Percentiles rank a stretch among this genome's conserved stretches.
phyloP scores from a whole-genome alignment of 2,329 filamentous ascomycete species.

The Mycosphaerella sp. region DNA sequence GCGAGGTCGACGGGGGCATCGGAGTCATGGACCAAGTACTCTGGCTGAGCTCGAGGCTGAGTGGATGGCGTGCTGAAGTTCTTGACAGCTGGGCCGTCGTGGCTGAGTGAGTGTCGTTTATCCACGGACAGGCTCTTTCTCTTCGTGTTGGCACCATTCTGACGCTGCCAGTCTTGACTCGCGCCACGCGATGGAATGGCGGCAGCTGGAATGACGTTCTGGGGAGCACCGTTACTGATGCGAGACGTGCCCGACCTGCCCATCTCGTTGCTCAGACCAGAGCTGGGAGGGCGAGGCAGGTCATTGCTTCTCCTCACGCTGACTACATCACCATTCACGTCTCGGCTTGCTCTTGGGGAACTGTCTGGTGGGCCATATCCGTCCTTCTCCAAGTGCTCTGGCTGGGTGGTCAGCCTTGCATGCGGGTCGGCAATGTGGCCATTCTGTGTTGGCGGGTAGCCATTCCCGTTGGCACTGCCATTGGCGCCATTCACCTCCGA shows the following conservation, averaged over 20 bases:
- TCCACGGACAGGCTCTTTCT: not conserved
- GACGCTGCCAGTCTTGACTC: not conserved
- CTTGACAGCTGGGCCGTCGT: not conserved
- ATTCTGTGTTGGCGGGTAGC: not conserved
- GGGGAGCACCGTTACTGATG: not conserved
- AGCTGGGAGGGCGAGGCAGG: not conserved
- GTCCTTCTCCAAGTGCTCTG: not conserved
- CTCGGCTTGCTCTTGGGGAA: not conserved
- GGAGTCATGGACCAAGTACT: conserved; percentile 13
- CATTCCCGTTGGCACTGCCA: not conserved
- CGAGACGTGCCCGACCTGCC: not conserved
- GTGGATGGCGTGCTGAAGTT: not conserved
- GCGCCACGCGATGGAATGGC: conserved; percentile 4
- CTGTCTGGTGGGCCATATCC: not conserved
- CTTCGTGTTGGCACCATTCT: not conserved
- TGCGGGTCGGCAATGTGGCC: not conserved
- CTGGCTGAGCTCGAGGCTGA: not conserved
- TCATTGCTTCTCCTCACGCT: conserved; percentile 5
- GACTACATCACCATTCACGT: conserved; percentile 2
- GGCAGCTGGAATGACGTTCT: not conserved
- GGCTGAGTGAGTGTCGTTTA: not conserved
- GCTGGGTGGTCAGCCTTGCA: not conserved
- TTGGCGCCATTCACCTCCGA: not conserved
- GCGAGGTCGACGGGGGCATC: conserved; percentile 9
- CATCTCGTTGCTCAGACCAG: conserved; percentile 3